Evolutionary conservation across 306 rosid genomes (phyloP), one percentile per base, ranked within the genome.

Genomic region (Medicago lupulina): DNA sequence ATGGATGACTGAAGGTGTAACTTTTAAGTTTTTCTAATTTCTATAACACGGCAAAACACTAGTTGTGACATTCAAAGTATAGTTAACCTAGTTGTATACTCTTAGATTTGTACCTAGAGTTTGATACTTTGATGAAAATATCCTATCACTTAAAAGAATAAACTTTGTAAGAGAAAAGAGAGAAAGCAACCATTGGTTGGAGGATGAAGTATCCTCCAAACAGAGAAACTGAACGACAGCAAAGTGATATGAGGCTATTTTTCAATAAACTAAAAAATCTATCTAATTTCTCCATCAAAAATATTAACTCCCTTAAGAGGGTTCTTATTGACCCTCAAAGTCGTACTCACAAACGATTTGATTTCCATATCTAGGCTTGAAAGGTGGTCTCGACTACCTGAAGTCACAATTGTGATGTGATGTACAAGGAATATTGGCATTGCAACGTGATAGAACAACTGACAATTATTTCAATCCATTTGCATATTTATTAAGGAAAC

Each of bases 151-250:
- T 9, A 63, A 50, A 50, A 63, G 18, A 36, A 10, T 67, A 15
- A 50, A 50, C 11, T 12, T 21, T 9, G n/a, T 43, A 9, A 3
- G n/a, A 21, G 57, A 23, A 15, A 46, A 46, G 8, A 69, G 60
- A 25, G 17, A 16, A 31, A 70, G 3, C 16, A 17, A n/a, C 9
- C 50, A 2, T 49, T 23, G 31, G 49, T 28, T 14, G 62, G 46
- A 31, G 61, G 18, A 13, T 67, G 36, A 12, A 43, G 8, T 70
- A 51, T 70, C 62, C 31, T 70, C 63, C 25, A 70, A 68, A 51
- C 34, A 70, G 44, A 38, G 79, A 65, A 53, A 34, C 51, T 64
- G 34, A 65, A 23, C n/a, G 28, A 17, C 31, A 28, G 31, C 31
- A 28, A 16, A 8, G 23, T 51, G 59, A 2, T 53, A 53, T 1